Percentiles rank a stretch among this genome's conserved stretches.
Conservation (phyloP, 2,329 filamentous ascomycete species). For the Dichotomopilus funicola region DNA sequence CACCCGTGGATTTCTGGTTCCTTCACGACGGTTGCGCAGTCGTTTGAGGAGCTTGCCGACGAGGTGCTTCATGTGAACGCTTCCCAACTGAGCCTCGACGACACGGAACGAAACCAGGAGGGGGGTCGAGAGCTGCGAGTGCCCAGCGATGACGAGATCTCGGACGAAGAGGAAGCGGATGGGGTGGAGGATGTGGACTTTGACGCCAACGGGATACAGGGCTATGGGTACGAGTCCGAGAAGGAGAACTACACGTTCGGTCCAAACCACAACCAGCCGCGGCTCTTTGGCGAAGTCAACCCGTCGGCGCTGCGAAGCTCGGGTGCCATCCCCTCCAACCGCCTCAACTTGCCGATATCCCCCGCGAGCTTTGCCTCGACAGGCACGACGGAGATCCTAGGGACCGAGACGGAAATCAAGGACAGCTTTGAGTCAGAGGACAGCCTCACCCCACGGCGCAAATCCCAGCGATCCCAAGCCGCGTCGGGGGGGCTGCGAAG, state of each 20-base stretch:
- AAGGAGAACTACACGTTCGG: constrained; percentile 72
- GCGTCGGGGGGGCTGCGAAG: constrained; percentile 13
- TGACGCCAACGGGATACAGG: constrained; percentile 30
- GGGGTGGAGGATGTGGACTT: constrained; percentile 28
- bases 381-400: constrained; percentile 32
- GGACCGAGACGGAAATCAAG: constrained; percentile 35
- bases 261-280: constrained; percentile 35
- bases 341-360: constrained; percentile 42
- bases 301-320: constrained; percentile 49
- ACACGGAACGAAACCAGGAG: constrained; percentile 29
- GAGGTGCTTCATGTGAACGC: constrained; percentile 52
- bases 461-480: constrained; percentile 16
- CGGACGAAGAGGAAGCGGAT: constrained; percentile 25
- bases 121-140: constrained; percentile 16
- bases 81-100: constrained; percentile 58
- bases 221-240: constrained; percentile 60
- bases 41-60: constrained; percentile 57
- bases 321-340: constrained; percentile 42
- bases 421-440: constrained; percentile 44
- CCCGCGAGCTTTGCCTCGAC: constrained; percentile 24
- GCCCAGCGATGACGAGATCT: constrained; percentile 26
- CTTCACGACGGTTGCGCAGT: constrained; percentile 30
- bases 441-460: constrained; percentile 28
- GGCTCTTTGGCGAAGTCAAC: constrained; percentile 51
- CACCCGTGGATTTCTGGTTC: constrained; percentile 64